Base-by-base conservation (phyloP, 768 basidiomycete species). In the Mycena polygramma region DNA sequence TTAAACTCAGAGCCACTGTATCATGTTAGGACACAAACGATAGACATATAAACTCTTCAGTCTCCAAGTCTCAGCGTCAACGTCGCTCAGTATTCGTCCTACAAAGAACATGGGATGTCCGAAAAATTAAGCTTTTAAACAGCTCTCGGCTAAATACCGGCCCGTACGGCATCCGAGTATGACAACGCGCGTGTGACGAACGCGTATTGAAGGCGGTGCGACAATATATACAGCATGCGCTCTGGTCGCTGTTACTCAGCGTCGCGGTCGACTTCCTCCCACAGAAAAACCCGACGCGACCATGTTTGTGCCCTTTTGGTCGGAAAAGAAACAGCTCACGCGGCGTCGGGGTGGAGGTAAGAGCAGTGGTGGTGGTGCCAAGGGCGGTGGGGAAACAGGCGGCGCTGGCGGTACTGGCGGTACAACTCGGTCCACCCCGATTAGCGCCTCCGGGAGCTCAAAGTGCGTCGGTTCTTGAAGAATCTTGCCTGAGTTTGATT, bases 261-360 rank as follows among this genome's bases (percentile, higher is more conserved):
- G 35, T 54, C 30, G 30, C 30, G 30, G 30, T 30, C 61, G 22
- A 19, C 62, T 36, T 57, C 45, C 53, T n/a, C 26, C 30, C 30
- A 30, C 30, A 30, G 7, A 4, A 30, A 22, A 46, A 30, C 22
- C 6, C 15, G 26, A 10, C 22, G 48, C 15, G 30, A 30, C 30
- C 51, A 73, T 73, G 71, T 73, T 66, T 37, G 64, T 69, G 19
- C 71, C 71, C 13, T 69, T 69, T 36, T 24, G 69, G 48, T 66
- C 71, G 41, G 22, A 26, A 4, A 63, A 20, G 43, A 67, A 63
- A 10, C 36, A 46, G 58, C 67, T 72, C n/a, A 53, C 71, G 8
- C 58, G 46, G 55, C 71, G 71, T 35, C 49, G 63, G 35, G 71
- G 71, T 7, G 68, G 71, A 7, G 71, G 71, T 9, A 73, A 63